Base-by-base conservation (phyloP, 2,329 filamentous ascomycete genomes). In the Escovopsis weberi region DNA sequence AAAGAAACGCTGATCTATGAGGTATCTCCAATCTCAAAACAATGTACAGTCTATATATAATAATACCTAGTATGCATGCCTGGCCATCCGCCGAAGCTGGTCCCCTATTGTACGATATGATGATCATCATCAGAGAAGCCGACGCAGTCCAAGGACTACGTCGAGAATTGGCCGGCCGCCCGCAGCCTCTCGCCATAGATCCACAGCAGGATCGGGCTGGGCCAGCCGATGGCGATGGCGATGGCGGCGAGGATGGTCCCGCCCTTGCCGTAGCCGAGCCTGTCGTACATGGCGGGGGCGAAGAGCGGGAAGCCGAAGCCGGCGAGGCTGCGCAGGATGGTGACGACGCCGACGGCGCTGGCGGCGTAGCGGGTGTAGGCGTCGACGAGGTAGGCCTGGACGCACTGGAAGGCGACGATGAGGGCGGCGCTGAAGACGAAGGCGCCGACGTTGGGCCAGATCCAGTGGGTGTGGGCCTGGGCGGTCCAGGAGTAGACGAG, bases 221-320 rank as follows among this genome's bases (percentile, higher is more conserved):
- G 65, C 55, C 57, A 63, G 7, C 53, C 59, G 34, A 62, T 53
- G 3, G 47, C 67, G 5, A 79, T 50, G 0, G 57, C 58, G 6
- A 62, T 43, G 28, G 61, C 57, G 0, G 64, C 70, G 36, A 73
- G 51, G n/a, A 67, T 41, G 2, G 57, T 64, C 39, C 63, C 64
- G 1, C 64, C 65, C 56, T 56, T 61, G 2, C 64, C 65, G 35
- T 66, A 66, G 2, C 63, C 64, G 7, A 69, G 53, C 1, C 36
- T 42, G 1, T 50, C 48, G 48, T 72, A 74, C 59, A 75, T 59
- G 10, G 45, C 47, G 1, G 67, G 64, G 1, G 66, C 69, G 33
- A 72, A 72, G 1, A 75, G 59, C 10, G 72, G 72, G 40, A 75
- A 64, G 7, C 65, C 66, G 26, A 72, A 70, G 2, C 68, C 69